Conservation (phyloP, 1,139 yeast genomes). For the Ogataea hybrid region DNA sequence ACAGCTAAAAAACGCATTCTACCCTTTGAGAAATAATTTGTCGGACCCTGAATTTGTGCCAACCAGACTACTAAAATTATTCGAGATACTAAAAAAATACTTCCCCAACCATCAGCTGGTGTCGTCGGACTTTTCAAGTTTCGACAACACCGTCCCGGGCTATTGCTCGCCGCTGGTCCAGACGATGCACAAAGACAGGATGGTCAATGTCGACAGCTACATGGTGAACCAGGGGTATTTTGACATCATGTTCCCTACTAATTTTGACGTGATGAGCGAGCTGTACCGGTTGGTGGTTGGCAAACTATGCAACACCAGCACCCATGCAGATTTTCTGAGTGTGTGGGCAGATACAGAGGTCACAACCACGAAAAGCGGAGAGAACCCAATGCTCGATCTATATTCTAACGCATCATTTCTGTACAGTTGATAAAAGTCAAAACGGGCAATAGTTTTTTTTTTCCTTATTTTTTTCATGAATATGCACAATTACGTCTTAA, state of each 20-base stretch:
- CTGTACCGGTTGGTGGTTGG: constrained; percentile 67
- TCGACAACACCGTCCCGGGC: constrained; percentile 63
- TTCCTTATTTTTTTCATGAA: neutral
- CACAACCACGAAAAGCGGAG: constrained; percentile 74
- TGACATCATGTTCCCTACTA: constrained; percentile 86
- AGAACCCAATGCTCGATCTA: constrained; percentile 82
- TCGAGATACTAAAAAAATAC: constrained; percentile 57
- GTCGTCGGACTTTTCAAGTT: constrained; percentile 68
- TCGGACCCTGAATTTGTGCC: constrained; percentile 82
- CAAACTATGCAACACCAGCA: constrained; percentile 50
- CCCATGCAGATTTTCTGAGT: constrained; percentile 64
- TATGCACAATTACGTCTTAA: constrained; percentile 1
- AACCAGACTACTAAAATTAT: constrained; percentile 65
- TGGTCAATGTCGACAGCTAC: constrained; percentile 70
- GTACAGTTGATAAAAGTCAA: constrained; percentile 37
- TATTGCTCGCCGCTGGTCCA: constrained; percentile 83
- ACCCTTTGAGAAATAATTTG: constrained; percentile 66
- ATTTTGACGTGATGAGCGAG: constrained; percentile 61
- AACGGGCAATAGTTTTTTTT: neutral
- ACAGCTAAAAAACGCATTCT: constrained; percentile 33
- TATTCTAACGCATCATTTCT: constrained; percentile 77
- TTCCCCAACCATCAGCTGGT: constrained; percentile 77
- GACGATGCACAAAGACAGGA: constrained; percentile 64
- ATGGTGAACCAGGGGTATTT: constrained; percentile 84
- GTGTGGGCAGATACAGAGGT: constrained; percentile 71